phyloP scores from a whole-genome alignment of 2,329 filamentous ascomycete genomes.

The Fusarium coffeatum region DNA sequence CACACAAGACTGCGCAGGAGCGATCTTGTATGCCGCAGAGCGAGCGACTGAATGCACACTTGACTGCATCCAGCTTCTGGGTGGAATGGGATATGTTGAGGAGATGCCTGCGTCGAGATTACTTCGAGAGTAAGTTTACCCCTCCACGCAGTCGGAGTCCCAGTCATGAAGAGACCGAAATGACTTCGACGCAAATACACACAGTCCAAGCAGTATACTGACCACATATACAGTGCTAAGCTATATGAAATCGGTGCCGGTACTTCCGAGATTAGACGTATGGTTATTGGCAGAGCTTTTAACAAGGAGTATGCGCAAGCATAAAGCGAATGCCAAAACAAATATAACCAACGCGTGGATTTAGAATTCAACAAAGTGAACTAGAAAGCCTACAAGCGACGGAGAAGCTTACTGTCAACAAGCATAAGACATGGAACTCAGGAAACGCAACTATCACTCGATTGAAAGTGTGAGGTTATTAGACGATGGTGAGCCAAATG shows the following conservation, averaged over 20 bases:
- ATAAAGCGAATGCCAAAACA: conserved; percentile 25
- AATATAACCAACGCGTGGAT: neutral
- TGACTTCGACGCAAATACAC: neutral
- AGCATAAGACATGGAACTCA: neutral
- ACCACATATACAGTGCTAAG: conserved; percentile 63
- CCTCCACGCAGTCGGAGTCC: neutral
- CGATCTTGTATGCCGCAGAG: conserved; percentile 93
- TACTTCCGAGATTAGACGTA: conserved; percentile 91
- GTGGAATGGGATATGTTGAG: conserved; percentile 95
- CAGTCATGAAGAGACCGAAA: neutral
- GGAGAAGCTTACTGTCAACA: neutral
- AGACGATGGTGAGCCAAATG: neutral
- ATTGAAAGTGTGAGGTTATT: neutral
- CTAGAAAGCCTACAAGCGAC: neutral
- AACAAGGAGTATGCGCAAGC: conserved; percentile 80
- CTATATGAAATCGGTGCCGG: conserved; percentile 98
- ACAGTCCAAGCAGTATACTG: conserved; percentile 45
- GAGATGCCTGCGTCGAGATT: conserved; percentile 92
- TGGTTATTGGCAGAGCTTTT: conserved; percentile 93
- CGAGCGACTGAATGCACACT: conserved; percentile 86
- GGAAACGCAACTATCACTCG: conserved; percentile 17
- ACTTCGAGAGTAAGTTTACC: conserved; percentile 70
- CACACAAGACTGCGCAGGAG: conserved; percentile 94
- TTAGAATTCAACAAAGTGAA: neutral
- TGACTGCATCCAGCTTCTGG: conserved; percentile 91